Evolutionary conservation across 805 yeast species (phyloP).

Genomic region (Yarrowia sp.): DNA sequence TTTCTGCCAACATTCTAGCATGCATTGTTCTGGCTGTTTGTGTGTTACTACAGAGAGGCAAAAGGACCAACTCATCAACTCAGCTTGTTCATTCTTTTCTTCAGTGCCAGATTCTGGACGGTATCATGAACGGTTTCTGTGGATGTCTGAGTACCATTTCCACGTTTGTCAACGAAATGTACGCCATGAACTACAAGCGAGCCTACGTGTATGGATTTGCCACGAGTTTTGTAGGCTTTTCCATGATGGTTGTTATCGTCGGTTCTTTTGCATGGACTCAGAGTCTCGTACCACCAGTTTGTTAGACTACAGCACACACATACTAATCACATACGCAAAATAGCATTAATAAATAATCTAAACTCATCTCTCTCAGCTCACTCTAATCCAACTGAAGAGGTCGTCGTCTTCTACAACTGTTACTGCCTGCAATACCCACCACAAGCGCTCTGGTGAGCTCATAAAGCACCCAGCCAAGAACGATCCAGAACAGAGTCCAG

Average conservation of each 20-base stretch:
- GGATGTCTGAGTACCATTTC: conserved; percentile 32
- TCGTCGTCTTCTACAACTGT: conserved; percentile 25
- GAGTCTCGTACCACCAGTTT: background rate
- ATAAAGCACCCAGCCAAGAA: conserved; percentile 35
- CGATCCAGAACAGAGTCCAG: conserved; percentile 39
- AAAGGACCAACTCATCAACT: background rate
- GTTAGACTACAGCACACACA: background rate
- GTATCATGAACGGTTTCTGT: conserved; percentile 26
- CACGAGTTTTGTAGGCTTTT: conserved; percentile 6
- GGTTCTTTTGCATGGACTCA: conserved; percentile 32
- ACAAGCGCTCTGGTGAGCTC: conserved; percentile 13
- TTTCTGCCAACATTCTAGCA: conserved; percentile 21
- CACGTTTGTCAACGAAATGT: conserved; percentile 34
- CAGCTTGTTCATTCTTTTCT: conserved; percentile 12
- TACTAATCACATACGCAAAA: background rate
- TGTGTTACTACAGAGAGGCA: conserved; percentile 2
- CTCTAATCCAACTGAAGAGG: conserved; percentile 24
- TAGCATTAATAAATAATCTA: conserved; percentile 8
- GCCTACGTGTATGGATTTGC: conserved; percentile 27
- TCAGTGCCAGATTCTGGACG: conserved; percentile 24
- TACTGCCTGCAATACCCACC: conserved; percentile 8
- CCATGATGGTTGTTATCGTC: conserved; percentile 15
- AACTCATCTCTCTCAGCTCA: background rate
- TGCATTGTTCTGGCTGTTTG: conserved; percentile 17
- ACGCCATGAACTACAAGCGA: conserved; percentile 25